Evolutionary conservation across 495 filamentous ascomycete species (phyloP), one percentile per base, ranked within the genome.

Genomic region (Penicillium soppii): DNA sequence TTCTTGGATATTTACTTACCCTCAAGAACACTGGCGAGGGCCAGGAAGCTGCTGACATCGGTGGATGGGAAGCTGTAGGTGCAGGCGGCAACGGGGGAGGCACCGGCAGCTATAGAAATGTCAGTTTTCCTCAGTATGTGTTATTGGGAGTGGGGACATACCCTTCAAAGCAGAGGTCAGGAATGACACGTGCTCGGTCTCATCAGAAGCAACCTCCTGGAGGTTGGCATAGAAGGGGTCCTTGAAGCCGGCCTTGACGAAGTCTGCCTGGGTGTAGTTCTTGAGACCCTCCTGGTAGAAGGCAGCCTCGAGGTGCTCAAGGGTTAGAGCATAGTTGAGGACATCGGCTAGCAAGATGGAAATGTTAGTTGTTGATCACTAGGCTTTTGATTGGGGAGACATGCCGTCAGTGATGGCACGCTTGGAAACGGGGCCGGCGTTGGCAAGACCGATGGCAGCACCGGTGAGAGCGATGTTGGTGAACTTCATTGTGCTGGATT

Each of bases 181-280:
- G 58, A 86, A 84, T 9, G 65, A 47, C 47, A 82, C 82, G 57
- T 87, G 84, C 0, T 75, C 73, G 36, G 62, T 68, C 58, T 87
- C 84, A 57, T 85, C 81, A 0, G 51, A 56, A 19, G 71, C 74
- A 48, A 86, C 71, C 44, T 66, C 59, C 51, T 77, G 55, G 17
- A 86, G 17, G 60, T 83, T 79, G 16, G 64, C 62, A 61, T 80
- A 83, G 59, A 84, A 78, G 9, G 70, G 54, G 1, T 61, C 43
- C 23, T 69, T 51, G 55, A 80, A 78, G 23, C 82, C 81, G 16
- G 81, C 76, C 6, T 62, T 65, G 12, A 65, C 43, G 62, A 86
- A 87, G 46, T 80, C 67, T 0, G 57, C 54, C 27, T 75, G 58
- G 12, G 71, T 68, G 64, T 81, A 85, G 43, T 82, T 82, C 48